Conservation (phyloP, 305 asterid genomes). For the Plantago rigida region DNA sequence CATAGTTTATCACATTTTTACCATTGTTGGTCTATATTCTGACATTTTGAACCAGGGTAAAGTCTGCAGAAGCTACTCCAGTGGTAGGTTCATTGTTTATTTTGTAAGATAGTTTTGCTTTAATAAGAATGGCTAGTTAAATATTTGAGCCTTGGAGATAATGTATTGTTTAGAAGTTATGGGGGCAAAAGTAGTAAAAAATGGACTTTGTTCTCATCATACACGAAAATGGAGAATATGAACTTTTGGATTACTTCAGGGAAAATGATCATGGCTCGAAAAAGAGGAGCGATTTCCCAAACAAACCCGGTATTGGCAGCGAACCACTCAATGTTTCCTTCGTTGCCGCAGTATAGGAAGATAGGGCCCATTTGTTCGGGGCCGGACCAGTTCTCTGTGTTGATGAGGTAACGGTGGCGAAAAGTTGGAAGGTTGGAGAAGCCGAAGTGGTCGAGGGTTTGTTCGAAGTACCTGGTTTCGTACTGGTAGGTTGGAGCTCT, state of each 20-base stretch:
- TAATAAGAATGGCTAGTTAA: no score
- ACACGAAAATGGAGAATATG: no score
- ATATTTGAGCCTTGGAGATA: no score
- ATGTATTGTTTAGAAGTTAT: no score
- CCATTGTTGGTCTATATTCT: no score
- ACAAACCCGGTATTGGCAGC: slow-evolving; percentile 74
- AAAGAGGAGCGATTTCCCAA: slow-evolving; percentile 79
- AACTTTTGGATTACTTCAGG: slow-evolving; percentile 40
- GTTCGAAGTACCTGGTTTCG: slow-evolving; percentile 65
- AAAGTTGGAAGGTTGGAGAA: slow-evolving; percentile 50
- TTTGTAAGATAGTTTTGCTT: no score
- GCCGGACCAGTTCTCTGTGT: slow-evolving; percentile 63
- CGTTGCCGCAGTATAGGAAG: slow-evolving; percentile 84
- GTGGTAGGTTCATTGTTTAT: no score
- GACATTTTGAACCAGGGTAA: no score
- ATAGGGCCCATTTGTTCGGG: slow-evolving; percentile 51
- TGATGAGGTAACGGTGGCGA: slow-evolving; percentile 69
- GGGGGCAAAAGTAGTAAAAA: no score
- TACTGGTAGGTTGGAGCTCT: slow-evolving; percentile 41
- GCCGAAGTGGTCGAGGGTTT: slow-evolving; percentile 77
- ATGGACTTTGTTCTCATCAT: no score
- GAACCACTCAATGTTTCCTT: slow-evolving; percentile 88
- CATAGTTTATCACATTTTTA: background rate
- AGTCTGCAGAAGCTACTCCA: no score
- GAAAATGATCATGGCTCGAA: slow-evolving; percentile 71